Percentiles rank a stretch among this genome's conserved stretches.
These are phyloP conservation scores for Gossypium stocksii DNA, from an alignment of 345 rosid genomes.

Conservation along the genomic window DNA sequence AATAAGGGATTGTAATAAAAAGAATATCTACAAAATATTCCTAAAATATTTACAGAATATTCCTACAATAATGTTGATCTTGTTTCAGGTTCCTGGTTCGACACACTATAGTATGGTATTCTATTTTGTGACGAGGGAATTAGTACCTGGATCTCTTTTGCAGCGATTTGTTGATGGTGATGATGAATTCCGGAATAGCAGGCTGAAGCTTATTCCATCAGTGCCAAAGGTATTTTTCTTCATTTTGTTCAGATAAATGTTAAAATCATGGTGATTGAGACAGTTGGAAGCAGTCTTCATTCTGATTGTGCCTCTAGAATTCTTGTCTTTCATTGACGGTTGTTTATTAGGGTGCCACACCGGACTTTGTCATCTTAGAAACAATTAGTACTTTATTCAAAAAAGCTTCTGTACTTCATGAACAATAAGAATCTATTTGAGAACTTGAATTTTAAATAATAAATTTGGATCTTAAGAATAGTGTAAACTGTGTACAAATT, in stretches of 20 bases:
- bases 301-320: not conserved
- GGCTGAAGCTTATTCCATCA: conserved; percentile 91
- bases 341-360: not conserved
- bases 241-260: not conserved
- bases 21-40: too few relatives aligned
- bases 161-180: conserved; percentile 97
- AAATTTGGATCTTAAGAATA: not conserved
- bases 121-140: conserved; percentile 69
- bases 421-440: not conserved
- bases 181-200: conserved; percentile 95
- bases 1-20: too few relatives aligned
- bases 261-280: not conserved
- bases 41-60: too few relatives aligned
- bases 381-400: not conserved
- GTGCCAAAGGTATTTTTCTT: conserved; percentile 72
- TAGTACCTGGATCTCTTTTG: conserved; percentile 74
- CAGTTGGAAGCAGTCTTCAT: not conserved
- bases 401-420: not conserved
- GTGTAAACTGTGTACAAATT: not conserved
- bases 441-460: not conserved
- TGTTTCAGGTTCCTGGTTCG: conserved; percentile 81
- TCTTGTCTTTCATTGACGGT: not conserved
- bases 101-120: conserved; percentile 98
- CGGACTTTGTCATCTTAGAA: not conserved
- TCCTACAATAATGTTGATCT: conserved; percentile 6